These are phyloP conservation scores for Raffaelea arxii DNA, from an alignment of 2,329 filamentous ascomycete genomes.

Conservation along the genomic window DNA sequence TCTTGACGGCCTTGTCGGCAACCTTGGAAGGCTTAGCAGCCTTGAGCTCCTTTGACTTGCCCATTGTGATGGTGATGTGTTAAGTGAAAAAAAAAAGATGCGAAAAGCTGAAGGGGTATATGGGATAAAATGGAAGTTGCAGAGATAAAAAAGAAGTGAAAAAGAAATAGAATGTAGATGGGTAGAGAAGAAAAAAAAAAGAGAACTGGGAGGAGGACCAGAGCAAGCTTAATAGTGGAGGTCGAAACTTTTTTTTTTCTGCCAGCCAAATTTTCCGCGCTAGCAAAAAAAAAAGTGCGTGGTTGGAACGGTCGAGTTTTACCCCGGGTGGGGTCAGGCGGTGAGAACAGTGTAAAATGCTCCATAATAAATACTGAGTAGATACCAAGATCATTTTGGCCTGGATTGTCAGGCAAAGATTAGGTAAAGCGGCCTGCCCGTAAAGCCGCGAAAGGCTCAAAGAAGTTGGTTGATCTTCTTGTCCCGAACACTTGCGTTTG, in stretches of 20 bases:
- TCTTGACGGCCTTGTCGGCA: conserved; percentile 46
- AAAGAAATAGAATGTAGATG: background rate
- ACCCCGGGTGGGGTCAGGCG: conserved; percentile 13
- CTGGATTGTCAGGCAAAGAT: conserved; percentile 3
- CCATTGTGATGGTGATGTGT: conserved; percentile 38
- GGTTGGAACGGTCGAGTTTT: conserved; percentile 9
- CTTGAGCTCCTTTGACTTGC: conserved; percentile 56
- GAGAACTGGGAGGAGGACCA: conserved; percentile 3
- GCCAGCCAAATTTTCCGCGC: conserved; percentile 14
- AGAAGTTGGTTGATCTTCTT: background rate
- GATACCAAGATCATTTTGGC: background rate
- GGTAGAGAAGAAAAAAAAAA: background rate
- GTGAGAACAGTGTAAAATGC: conserved; percentile 11
- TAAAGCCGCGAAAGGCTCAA: background rate
- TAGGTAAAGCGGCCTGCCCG: background rate
- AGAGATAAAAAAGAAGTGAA: background rate
- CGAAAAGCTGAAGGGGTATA: too few species aligned
- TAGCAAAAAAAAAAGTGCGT: conserved; percentile 11
- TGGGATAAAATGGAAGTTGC: too few species aligned
- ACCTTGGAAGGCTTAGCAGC: conserved; percentile 39
- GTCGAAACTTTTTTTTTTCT: conserved; percentile 13
- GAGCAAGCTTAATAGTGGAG: too few species aligned
- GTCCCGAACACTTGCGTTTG: background rate
- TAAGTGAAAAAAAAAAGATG: background rate
- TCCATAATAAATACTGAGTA: background rate